A percentile compares a stretch with the other conserved stretches of the same genome.
These are phyloP conservation scores for Ascoidea asiatica DNA, from an alignment of 805 yeast species.

Conservation along the genomic window DNA sequence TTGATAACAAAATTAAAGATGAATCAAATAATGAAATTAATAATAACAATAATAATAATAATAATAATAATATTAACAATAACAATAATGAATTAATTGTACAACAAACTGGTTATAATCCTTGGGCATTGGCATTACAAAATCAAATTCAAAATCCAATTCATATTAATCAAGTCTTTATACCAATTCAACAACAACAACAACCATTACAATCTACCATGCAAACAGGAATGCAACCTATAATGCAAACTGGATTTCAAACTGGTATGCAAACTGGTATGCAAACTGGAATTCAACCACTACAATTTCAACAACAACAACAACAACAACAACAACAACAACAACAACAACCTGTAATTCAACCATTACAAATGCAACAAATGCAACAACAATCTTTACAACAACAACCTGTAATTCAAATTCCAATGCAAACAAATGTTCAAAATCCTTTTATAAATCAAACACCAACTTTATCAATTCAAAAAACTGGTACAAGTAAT, in stretches of 20 bases:
- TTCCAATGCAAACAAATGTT: background rate
- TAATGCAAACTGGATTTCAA: conserved; percentile 7
- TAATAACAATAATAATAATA: background rate
- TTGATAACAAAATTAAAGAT: conserved; percentile 12
- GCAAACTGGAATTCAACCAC: conserved; percentile 8
- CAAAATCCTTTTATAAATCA: conserved; percentile 1
- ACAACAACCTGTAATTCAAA: conserved; percentile 5
- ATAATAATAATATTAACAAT: background rate
- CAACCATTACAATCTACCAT: conserved; percentile 4
- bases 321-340: conserved; percentile 8
- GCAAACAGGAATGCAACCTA: conserved; percentile 5
- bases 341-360: conserved; percentile 9
- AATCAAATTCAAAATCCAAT: conserved; percentile 12
- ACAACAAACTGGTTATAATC: conserved; percentile 16
- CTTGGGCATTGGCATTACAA: conserved; percentile 14
- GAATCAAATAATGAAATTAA: background rate
- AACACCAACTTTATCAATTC: conserved; percentile 4
- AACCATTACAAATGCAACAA: conserved; percentile 10
- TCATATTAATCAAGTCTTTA: conserved; percentile 17
- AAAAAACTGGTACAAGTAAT: conserved; percentile 19
- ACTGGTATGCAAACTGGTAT: conserved; percentile 1
- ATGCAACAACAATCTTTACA: conserved; percentile 10
- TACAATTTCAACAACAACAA: conserved; percentile 10
- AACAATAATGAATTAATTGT: conserved; percentile 1
- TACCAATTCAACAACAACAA: conserved; percentile 11